These are phyloP conservation scores for Fusarium aywerte DNA, from an alignment of 2,329 filamentous ascomycete species.

Conservation along the genomic window DNA sequence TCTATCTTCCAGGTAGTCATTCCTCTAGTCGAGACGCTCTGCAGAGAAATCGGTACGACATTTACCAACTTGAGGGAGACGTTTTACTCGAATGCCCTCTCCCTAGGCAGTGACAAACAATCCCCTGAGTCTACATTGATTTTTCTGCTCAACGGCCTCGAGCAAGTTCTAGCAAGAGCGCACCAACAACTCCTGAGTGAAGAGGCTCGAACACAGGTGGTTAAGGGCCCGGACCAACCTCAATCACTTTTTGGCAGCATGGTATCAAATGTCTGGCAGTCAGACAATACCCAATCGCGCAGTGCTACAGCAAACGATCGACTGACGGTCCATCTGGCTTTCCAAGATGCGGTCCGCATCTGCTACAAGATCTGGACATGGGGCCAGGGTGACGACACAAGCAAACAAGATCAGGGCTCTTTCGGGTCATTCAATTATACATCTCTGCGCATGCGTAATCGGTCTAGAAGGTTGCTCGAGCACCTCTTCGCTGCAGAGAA, in stretches of 20 bases:
- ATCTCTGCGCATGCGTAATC: slow-evolving; percentile 88
- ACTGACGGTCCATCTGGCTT: slow-evolving; percentile 92
- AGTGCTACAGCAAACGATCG: slow-evolving; percentile 91
- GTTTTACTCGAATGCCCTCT: slow-evolving; percentile 58
- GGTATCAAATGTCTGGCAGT: slow-evolving; percentile 88
- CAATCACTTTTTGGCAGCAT: slow-evolving; percentile 95
- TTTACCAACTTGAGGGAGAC: slow-evolving; percentile 77
- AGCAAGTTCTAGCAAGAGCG: slow-evolving; percentile 86
- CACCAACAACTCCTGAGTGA: slow-evolving; percentile 85
- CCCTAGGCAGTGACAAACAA: slow-evolving; percentile 40
- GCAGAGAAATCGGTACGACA: slow-evolving; percentile 76
- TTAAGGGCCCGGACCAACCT: slow-evolving; percentile 83
- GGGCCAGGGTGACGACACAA: slow-evolving; percentile 73
- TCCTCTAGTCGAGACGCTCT: slow-evolving; percentile 90
- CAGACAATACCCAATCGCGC: slow-evolving; percentile 79
- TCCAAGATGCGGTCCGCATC: slow-evolving; percentile 93
- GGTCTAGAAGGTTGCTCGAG: slow-evolving; percentile 87
- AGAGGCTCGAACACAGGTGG: slow-evolving; percentile 73
- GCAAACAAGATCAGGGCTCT: slow-evolving; percentile 71
- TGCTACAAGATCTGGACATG: slow-evolving; percentile 97
- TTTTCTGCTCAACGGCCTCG: slow-evolving; percentile 89
- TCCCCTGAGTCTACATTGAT: slow-evolving; percentile 78
- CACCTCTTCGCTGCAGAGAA: slow-evolving; percentile 93
- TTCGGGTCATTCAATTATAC: slow-evolving; percentile 90
- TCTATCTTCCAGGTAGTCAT: slow-evolving; percentile 91